Percentiles rank a stretch among this genome's conserved stretches.
Evolutionary conservation across 768 basidiomycete genomes (phyloP).

Genomic region (Rhizopogon rudus): DNA sequence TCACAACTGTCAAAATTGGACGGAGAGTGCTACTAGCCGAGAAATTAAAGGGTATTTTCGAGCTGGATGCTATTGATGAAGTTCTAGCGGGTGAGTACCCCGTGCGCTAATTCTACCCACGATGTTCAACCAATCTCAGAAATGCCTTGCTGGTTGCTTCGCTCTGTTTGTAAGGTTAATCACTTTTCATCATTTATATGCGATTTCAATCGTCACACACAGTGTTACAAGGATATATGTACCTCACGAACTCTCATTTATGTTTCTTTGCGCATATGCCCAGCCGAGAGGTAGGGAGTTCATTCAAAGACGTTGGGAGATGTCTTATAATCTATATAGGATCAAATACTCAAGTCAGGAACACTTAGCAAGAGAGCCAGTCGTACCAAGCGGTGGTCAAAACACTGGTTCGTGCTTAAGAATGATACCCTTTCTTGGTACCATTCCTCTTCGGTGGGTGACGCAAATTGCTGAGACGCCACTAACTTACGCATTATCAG

Average conservation of each 20-base stretch:
- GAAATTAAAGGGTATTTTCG: constrained; percentile 87
- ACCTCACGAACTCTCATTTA: constrained; percentile 86
- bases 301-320: background rate
- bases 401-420: constrained; percentile 95
- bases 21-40: constrained; percentile 73
- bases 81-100: constrained; percentile 68
- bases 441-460: constrained; percentile 75
- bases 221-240: constrained; percentile 98
- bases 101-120: background rate
- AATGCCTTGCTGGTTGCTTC: constrained; percentile 91
- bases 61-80: constrained; percentile 73
- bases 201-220: constrained; percentile 7
- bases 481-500: constrained; percentile 32
- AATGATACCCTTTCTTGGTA: constrained; percentile 98
- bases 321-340: constrained; percentile 40
- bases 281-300: constrained; percentile 63
- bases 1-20: constrained; percentile 67
- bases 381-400: constrained; percentile 87
- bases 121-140: constrained; percentile 39
- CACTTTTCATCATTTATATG: background rate
- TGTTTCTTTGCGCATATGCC: constrained; percentile 98
- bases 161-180: constrained; percentile 72
- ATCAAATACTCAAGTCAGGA: constrained; percentile 90
- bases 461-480: background rate
- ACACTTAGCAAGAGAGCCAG: constrained; percentile 83